These are phyloP conservation scores for Candida patagonica DNA, from an alignment of 805 yeast species.

Conservation along the genomic window DNA sequence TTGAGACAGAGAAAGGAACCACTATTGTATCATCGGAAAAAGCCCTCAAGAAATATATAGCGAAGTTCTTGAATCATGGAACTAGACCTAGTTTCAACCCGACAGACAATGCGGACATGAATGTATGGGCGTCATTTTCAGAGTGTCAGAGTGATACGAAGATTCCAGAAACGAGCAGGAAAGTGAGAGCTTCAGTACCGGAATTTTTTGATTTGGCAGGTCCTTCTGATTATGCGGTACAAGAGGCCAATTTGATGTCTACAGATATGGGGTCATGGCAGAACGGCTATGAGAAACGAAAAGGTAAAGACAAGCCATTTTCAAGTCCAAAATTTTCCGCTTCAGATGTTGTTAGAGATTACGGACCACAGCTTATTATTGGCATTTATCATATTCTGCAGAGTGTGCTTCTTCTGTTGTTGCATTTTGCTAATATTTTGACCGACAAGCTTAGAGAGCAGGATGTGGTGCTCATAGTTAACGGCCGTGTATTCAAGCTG, in stretches of 20 bases:
- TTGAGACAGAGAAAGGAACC: neutral
- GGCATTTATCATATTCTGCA: neutral
- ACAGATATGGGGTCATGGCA: too few species aligned
- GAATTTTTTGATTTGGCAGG: neutral
- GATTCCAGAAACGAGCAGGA: neutral
- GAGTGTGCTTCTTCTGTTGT: neutral
- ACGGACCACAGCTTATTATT: neutral
- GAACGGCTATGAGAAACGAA: too few species aligned
- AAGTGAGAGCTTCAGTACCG: too few species aligned
- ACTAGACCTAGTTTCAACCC: constrained; percentile 1
- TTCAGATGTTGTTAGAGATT: neutral
- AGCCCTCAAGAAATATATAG: neutral
- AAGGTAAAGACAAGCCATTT: too few species aligned
- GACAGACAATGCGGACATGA: constrained; percentile 2
- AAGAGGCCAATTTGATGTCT: neutral
- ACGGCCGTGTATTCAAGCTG: neutral
- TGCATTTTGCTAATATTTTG: neutral
- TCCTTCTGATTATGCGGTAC: neutral
- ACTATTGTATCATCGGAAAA: neutral
- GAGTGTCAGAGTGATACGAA: neutral
- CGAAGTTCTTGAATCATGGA: neutral
- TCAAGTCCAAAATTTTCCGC: neutral
- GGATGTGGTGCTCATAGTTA: neutral
- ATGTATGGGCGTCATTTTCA: neutral
- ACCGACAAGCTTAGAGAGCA: neutral